Base-by-base conservation (phyloP, 495 filamentous ascomycete genomes). In the Tuber aestivum region DNA sequence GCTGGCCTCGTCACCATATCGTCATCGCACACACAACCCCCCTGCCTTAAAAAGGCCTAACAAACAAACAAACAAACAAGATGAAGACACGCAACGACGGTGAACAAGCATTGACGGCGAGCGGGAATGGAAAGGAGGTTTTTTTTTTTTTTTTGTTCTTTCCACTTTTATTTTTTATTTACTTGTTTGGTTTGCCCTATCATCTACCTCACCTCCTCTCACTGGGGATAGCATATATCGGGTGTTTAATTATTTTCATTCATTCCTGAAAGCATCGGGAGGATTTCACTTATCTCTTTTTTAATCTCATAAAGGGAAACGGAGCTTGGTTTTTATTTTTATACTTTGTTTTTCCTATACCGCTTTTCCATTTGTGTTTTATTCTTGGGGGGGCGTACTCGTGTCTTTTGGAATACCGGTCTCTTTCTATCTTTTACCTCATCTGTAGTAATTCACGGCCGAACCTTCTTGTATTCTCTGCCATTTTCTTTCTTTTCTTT, bases 281-380 rank as follows among this genome's bases (percentile, higher is more conserved):
- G 56, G 56, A 65, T 65, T 65, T 65, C 32, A 65, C 14, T 32
- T 65, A 65, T 65, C n/a, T 65, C 27, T 65, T 65, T n/a, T 61
- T 65, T 65, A 65, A 65, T 65, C 56, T 65, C 56, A 65, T 65
- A 65, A 65, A 72, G 70, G 76, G 35, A 70, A 77, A 72, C 69
- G 56, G 65, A 72, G 72, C 41, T 27, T 72, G 72, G 69, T 79
- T 74, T 61, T 61, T n/a, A n/a, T 61, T 61, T 48, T 79, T 70
- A 45, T 75, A 50, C n/a, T 75, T 35, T 75, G 6, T 69, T 75
- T 48, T 75, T 56, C 32, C 18, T 71, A 65, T 79, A 56, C 56
- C 40, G 65, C 75, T 72, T 56, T 70, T 37, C 14, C 14, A 70
- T 74, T 61, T 79, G 71, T 74, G 44, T n/a, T 35, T 65, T 70